Percentiles rank a stretch among this genome's conserved stretches.
These are phyloP conservation scores for Beta macrorhiza DNA, from an alignment of 179 eudicot genomes.

Conservation along the genomic window DNA sequence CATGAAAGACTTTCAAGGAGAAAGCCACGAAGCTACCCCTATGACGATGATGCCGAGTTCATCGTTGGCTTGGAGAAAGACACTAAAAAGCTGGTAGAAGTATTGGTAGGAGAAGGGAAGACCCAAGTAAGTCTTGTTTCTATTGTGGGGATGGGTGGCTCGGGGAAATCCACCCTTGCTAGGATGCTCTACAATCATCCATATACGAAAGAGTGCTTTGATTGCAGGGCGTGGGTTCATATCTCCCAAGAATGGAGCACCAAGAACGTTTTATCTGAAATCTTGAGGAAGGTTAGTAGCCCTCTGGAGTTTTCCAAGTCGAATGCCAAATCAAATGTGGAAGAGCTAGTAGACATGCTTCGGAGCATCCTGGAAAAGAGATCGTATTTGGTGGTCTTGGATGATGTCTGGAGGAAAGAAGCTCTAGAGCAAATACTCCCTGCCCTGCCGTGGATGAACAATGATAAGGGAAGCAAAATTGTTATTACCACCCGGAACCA, in stretches of 20 bases:
- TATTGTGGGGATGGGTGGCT: slow-evolving; percentile 57
- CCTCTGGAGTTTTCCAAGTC: slow-evolving; percentile 4
- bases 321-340: slow-evolving; percentile 7
- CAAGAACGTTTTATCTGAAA: slow-evolving; percentile 21
- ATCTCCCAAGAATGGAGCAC: slow-evolving; percentile 38
- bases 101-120: neutral
- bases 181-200: slow-evolving; percentile 41
- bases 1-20: neutral
- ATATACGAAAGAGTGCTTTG: slow-evolving; percentile 24
- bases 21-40: slow-evolving; percentile 2
- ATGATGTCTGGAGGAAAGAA: slow-evolving; percentile 55
- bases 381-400: slow-evolving; percentile 49
- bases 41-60: slow-evolving; percentile 10
- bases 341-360: slow-evolving; percentile 37
- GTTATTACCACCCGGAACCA: slow-evolving; percentile 52
- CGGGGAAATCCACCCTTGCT: slow-evolving; percentile 56
- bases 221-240: slow-evolving; percentile 48
- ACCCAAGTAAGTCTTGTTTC: slow-evolving; percentile 18
- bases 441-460: slow-evolving; percentile 23
- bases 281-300: slow-evolving; percentile 21
- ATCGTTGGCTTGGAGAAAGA: slow-evolving; percentile 32
- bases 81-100: slow-evolving; percentile 4
- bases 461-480: slow-evolving; percentile 35
- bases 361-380: slow-evolving; percentile 24
- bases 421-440: slow-evolving; percentile 38